These are phyloP conservation scores for Dryas integrifolia DNA, from an alignment of 331 rosid genomes.

Conservation along the genomic window DNA sequence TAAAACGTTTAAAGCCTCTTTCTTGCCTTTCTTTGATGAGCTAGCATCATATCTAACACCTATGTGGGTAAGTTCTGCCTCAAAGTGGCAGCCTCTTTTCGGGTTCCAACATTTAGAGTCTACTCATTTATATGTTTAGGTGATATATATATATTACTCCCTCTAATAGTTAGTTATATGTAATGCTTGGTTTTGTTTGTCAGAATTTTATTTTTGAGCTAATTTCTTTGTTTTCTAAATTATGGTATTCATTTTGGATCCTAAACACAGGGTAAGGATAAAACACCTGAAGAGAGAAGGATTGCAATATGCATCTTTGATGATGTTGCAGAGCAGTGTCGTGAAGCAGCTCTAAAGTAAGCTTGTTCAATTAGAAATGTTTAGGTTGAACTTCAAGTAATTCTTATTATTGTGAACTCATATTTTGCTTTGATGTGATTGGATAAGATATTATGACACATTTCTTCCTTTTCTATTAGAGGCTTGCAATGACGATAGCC, in stretches of 20 bases:
- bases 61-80: conserved; percentile 88
- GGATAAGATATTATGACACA: conserved; percentile 84
- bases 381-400: background rate
- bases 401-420: conserved; percentile 9
- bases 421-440: conserved; percentile 23
- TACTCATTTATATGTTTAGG: background rate
- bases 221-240: background rate
- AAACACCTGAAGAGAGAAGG: conserved; percentile 95
- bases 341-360: conserved; percentile 88
- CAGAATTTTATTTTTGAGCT: conserved; percentile 11
- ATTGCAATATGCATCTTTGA: conserved; percentile 97
- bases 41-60: conserved; percentile 92
- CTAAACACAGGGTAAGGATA: conserved; percentile 74
- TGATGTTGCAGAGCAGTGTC: conserved; percentile 96
- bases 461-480: conserved; percentile 91
- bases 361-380: conserved; percentile 9
- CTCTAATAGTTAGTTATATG: too few species aligned
- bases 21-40: conserved; percentile 91
- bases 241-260: conserved; percentile 12
- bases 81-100: background rate
- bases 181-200: background rate
- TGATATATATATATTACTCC: too few species aligned
- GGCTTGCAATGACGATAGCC: conserved; percentile 93
- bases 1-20: conserved; percentile 90
- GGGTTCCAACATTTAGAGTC: background rate